Evolutionary conservation across 768 basidiomycete species (phyloP).

Genomic region (Cubamyces sp.): DNA sequence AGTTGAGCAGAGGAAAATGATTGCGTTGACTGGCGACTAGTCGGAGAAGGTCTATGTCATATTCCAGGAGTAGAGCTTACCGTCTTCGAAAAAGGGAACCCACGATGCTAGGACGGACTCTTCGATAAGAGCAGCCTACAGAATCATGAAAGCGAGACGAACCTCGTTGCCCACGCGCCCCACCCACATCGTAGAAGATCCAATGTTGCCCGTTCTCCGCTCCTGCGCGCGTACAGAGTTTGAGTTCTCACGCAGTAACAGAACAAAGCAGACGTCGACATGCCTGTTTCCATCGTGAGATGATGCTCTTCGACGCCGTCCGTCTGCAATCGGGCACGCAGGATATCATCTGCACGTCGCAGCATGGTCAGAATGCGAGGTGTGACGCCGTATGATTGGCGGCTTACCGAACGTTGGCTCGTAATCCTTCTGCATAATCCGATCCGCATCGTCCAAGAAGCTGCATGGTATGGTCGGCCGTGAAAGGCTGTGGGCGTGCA

Average conservation of each 20-base stretch:
- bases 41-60: background rate
- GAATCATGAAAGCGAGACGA: constrained; percentile 21
- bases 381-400: background rate
- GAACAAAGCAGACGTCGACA: constrained; percentile 5
- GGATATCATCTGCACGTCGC: constrained; percentile 53
- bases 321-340: constrained; percentile 66
- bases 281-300: constrained; percentile 52
- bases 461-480: constrained; percentile 37
- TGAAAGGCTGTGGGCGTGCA: background rate
- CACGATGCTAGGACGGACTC: constrained; percentile 50
- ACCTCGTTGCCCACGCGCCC: constrained; percentile 61
- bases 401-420: constrained; percentile 53
- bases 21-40: constrained; percentile 51
- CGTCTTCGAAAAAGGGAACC: constrained; percentile 73
- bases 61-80: constrained; percentile 35
- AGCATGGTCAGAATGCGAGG: background rate
- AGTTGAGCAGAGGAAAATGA: constrained; percentile 70
- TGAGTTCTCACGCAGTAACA: background rate
- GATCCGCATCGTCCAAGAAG: constrained; percentile 59
- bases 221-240: background rate
- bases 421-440: constrained; percentile 55
- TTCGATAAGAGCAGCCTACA: background rate
- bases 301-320: constrained; percentile 67
- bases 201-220: constrained; percentile 47
- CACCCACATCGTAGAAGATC: constrained; percentile 72